Conservation (phyloP, 257 asterid species). For the Ballota nigra region DNA sequence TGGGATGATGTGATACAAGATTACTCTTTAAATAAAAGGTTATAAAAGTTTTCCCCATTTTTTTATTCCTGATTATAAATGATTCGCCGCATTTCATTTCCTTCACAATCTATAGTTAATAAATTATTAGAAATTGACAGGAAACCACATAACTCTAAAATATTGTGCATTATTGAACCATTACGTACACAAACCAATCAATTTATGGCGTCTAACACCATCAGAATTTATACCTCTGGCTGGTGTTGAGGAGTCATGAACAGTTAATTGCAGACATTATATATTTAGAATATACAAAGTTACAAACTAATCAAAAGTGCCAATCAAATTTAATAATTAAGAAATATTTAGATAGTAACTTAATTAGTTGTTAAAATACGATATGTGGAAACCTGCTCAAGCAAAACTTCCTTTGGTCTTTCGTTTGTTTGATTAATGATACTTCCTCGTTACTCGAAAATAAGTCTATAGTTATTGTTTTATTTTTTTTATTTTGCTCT, state of each 20-base stretch:
- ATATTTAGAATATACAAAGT: no score
- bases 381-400: constrained; percentile 33
- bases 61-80: not conserved
- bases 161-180: constrained; percentile 14
- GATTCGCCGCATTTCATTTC: not conserved
- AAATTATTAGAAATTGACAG: not conserved
- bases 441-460: no score
- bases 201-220: not conserved
- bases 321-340: not conserved
- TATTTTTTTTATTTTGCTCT: no score
- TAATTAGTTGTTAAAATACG: not conserved
- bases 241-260: not conserved
- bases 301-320: not conserved
- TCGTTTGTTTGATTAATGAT: no score
- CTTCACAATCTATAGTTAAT: not conserved
- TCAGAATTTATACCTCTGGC: not conserved
- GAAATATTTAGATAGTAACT: constrained; percentile 11
- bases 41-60: not conserved
- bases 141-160: not conserved
- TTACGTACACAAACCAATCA: not conserved
- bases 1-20: not conserved
- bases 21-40: no score
- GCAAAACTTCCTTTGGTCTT: not conserved
- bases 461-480: no score
- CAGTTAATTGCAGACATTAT: not conserved